These are phyloP conservation scores for Ceratocystis harringtonii DNA, from an alignment of 2,329 filamentous ascomycete species.

Conservation along the genomic window DNA sequence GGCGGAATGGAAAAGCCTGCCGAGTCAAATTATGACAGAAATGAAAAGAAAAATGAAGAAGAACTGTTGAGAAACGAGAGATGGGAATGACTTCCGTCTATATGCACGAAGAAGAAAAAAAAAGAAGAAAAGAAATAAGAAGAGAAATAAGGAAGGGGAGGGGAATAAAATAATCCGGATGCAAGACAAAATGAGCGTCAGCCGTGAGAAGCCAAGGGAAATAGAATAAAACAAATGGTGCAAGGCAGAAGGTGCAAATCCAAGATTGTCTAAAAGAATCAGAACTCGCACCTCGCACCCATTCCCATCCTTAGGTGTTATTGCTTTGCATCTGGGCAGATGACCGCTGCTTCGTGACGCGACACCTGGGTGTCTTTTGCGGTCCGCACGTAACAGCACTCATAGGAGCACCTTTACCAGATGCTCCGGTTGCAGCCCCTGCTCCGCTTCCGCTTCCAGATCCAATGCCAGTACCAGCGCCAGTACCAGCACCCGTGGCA, in stretches of 20 bases:
- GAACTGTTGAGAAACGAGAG: neutral
- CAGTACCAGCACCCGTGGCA: neutral
- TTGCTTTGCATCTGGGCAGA: neutral
- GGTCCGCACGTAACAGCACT: neutral
- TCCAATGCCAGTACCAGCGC: neutral
- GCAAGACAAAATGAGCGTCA: neutral
- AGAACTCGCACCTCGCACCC: neutral
- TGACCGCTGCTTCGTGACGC: neutral
- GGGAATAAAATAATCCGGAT: neutral
- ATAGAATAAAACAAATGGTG: neutral
- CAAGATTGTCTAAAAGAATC: neutral
- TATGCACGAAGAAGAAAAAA: neutral
- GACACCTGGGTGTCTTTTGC: neutral
- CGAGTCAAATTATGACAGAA: neutral
- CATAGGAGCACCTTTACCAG: neutral
- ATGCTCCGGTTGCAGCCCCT: neutral
- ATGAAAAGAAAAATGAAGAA: neutral
- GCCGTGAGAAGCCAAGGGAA: neutral
- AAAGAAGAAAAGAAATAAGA: neutral
- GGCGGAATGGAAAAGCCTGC: neutral
- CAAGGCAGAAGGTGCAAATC: neutral
- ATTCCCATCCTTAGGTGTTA: neutral
- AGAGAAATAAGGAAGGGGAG: neutral
- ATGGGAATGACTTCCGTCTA: neutral
- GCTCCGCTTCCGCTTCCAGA: constrained; percentile 3